Evolutionary conservation across 2,329 filamentous ascomycete species (phyloP), one percentile per base, ranked within the genome.

Genomic region (Amauroascus verrucosus): DNA sequence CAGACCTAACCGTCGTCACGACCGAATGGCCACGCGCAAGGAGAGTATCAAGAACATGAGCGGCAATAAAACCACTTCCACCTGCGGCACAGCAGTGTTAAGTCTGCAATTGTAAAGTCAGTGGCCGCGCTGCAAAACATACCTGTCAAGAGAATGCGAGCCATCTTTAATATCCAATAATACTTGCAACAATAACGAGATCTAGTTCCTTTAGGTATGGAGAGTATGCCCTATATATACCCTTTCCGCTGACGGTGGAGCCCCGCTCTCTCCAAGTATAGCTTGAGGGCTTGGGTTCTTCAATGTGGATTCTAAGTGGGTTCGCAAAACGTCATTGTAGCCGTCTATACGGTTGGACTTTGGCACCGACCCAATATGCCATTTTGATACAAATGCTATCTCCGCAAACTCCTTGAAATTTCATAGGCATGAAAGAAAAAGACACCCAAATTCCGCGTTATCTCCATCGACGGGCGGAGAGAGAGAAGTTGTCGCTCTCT

Each of bases 31-130:
- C 77, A 57, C 70, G 73, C 54, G 79, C 68, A 41, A 84, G 71
- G 30, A 83, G 72, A 18, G 75, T 68, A 58, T 83, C 79, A 24
- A 84, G 70, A n/a, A 80, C 76, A 61, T 84, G 81, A 37, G 80
- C 80, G 56, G 81, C 81, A 58, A 84, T 83, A 67, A 84, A 84
- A 69, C 81, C 81, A 58, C 74, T 78, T 54, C 79, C 81, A 59
- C 81, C 77, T 72, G 50, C 32, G 51, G n/a, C n/a, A 47, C 6
- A 14, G 18, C 5, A 44, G 2, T 32, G 30, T 54, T 40, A 55
- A 24, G 22, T 40, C 14, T 35, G 14, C 3, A n/a, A 8, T 26
- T n/a, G 16, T 26, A 35, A 28, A 43, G 20, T 13, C 14, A 24
- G 18, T 22, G 2, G 13, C 6, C 18, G 24, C 7, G 11, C 4